Conservation (phyloP, 306 rosid genomes). For the Glycine latifolia region DNA sequence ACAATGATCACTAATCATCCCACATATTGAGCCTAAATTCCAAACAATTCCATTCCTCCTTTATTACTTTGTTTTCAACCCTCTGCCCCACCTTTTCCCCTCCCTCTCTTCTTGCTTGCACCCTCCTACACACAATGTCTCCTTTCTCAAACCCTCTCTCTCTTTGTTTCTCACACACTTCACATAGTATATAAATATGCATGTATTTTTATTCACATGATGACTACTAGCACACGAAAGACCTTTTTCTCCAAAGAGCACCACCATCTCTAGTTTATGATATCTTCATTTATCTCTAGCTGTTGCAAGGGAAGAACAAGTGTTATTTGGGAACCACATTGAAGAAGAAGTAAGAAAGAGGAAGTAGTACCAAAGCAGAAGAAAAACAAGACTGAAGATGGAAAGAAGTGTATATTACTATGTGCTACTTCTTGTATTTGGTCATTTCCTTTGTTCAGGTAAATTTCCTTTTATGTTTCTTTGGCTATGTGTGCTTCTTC, state of each 20-base stretch:
- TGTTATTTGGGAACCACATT: slow-evolving; percentile 48
- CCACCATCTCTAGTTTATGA: slow-evolving; percentile 47
- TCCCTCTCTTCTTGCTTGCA: slow-evolving; percentile 56
- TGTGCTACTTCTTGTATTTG: slow-evolving; percentile 53
- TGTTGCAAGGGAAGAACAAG: slow-evolving; percentile 40
- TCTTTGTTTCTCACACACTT: slow-evolving; percentile 44
- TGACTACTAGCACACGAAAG: slow-evolving; percentile 44
- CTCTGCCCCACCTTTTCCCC: slow-evolving; percentile 55
- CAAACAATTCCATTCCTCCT: background rate
- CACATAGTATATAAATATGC: slow-evolving; percentile 37
- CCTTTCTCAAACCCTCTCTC: slow-evolving; percentile 48
- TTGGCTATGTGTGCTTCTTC: background rate
- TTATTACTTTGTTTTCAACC: too few relatives aligned
- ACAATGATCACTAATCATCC: slow-evolving; percentile 57
- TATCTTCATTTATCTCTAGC: slow-evolving; percentile 53
- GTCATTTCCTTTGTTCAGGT: slow-evolving; percentile 68
- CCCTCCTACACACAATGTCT: slow-evolving; percentile 52
- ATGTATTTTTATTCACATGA: slow-evolving; percentile 41
- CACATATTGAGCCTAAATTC: too few relatives aligned
- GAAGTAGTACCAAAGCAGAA: slow-evolving; percentile 16
- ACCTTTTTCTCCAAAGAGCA: slow-evolving; percentile 34
- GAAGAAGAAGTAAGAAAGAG: background rate
- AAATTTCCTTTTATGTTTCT: slow-evolving; percentile 50
- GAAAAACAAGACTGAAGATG: slow-evolving; percentile 47
- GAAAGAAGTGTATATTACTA: slow-evolving; percentile 43